These are phyloP conservation scores for Tilletia walkeri DNA, from an alignment of 1,284 basidiomycete genomes.

Conservation along the genomic window DNA sequence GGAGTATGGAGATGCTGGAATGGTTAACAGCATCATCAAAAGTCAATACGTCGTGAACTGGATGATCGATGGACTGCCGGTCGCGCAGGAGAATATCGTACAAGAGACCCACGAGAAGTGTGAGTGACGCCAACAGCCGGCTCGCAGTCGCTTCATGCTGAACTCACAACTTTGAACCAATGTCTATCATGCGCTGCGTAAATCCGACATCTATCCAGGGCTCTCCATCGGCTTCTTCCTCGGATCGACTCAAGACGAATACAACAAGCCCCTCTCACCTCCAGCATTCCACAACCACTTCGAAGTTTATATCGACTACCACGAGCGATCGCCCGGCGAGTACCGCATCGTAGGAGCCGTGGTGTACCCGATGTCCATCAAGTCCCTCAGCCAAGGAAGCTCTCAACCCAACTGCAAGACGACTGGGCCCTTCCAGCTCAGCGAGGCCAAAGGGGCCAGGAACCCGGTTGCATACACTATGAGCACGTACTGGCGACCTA, in stretches of 20 bases:
- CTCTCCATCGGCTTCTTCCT: conserved; percentile 57
- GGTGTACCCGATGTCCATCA: conserved; percentile 43
- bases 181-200: not conserved
- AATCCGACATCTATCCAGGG: conserved; percentile 66
- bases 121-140: not conserved
- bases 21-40: conserved; percentile 85
- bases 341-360: conserved; percentile 53
- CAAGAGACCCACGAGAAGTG: conserved; percentile 66
- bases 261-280: conserved; percentile 39
- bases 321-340: conserved; percentile 44
- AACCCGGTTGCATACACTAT: conserved; percentile 86
- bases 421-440: conserved; percentile 35
- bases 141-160: not conserved
- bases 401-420: conserved; percentile 36
- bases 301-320: conserved; percentile 53
- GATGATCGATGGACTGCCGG: conserved; percentile 90
- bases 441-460: conserved; percentile 60
- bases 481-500: conserved; percentile 82
- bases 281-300: conserved; percentile 54
- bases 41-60: conserved; percentile 94
- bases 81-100: conserved; percentile 77
- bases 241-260: conserved; percentile 43
- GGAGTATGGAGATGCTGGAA: conserved; percentile 66
- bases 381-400: conserved; percentile 27
- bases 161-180: not conserved